Conservation (phyloP, 495 filamentous ascomycete genomes). For the Schizothecium vesticola region DNA sequence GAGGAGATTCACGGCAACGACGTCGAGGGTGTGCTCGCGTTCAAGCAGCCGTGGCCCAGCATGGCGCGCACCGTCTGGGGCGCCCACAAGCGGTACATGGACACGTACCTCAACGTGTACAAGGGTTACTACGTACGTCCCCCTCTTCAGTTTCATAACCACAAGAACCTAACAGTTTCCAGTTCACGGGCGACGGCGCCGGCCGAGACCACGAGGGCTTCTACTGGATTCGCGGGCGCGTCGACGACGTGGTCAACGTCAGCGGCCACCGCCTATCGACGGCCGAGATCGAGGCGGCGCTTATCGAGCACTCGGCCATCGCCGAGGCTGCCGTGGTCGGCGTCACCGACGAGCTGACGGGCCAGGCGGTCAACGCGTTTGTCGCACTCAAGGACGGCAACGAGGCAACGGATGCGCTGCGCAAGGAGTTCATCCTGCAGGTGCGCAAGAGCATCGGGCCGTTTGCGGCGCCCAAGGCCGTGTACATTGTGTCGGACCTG, state of each 20-base stretch:
- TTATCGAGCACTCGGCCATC: conserved; percentile 84
- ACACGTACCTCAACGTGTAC: conserved; percentile 97
- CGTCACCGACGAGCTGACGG: conserved; percentile 85
- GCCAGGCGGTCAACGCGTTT: conserved; percentile 96
- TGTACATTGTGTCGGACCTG: conserved; percentile 84
- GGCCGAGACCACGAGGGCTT: conserved; percentile 97
- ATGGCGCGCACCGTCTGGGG: conserved; percentile 99
- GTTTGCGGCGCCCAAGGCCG: conserved; percentile 91
- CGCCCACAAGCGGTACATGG: conserved; percentile 97
- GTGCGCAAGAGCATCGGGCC: conserved; percentile 96
- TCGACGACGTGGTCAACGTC: conserved; percentile 98
- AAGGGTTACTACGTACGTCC: conserved; percentile 90
- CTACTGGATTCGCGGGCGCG: conserved; percentile 99
- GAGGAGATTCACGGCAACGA: conserved; percentile 94
- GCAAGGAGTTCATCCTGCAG: conserved; percentile 89
- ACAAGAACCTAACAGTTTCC: conserved; percentile 31
- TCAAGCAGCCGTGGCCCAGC: conserved; percentile 98
- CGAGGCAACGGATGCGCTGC: conserved; percentile 71
- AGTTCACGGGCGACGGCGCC: conserved; percentile 98
- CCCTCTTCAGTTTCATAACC: not conserved
- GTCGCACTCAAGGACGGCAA: conserved; percentile 86
- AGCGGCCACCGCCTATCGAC: conserved; percentile 94
- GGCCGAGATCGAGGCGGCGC: conserved; percentile 93
- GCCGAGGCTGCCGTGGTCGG: conserved; percentile 96
- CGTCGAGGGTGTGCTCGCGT: conserved; percentile 94